Percentiles rank a stretch among this genome's conserved stretches.
These are phyloP conservation scores for Colletotrichum euphorbiae DNA, from an alignment of 2,329 filamentous ascomycete genomes.

Conservation along the genomic window DNA sequence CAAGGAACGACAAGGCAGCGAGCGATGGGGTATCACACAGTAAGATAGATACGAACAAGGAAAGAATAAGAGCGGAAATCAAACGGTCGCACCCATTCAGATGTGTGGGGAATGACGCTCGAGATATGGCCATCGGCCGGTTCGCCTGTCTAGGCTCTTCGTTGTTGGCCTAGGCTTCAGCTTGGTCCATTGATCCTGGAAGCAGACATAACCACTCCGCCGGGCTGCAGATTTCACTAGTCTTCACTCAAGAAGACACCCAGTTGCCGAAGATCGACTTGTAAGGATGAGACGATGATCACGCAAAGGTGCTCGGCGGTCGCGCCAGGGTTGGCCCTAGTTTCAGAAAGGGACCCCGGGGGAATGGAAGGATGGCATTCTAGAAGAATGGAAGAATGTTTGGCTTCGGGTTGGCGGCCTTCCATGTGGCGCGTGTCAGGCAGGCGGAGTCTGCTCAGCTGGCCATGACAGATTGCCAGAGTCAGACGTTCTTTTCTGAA, in stretches of 20 bases:
- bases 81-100: conserved; percentile 2
- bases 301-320: conserved; percentile 1
- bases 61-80: conserved; percentile 1
- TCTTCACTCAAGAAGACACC: background rate
- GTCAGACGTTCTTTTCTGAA: background rate
- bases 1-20: background rate
- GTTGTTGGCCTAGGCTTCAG: background rate
- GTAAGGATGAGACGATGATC: conserved; percentile 34
- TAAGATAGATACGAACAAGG: conserved; percentile 16
- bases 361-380: conserved; percentile 13
- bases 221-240: background rate
- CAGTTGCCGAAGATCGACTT: conserved; percentile 20
- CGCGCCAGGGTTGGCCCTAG: conserved; percentile 6
- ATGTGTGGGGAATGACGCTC: conserved; percentile 12
- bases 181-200: background rate
- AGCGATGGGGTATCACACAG: conserved; percentile 7
- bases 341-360: conserved; percentile 14
- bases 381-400: conserved; percentile 13
- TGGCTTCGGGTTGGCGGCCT: background rate
- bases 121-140: conserved; percentile 23
- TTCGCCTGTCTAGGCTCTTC: background rate
- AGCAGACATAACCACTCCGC: background rate
- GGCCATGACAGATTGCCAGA: conserved; percentile 18
- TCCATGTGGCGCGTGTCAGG: conserved; percentile 18
- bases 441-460: conserved; percentile 14